Conservation (phyloP, 2,329 filamentous ascomycete genomes). For the Ascochyta pisi region DNA sequence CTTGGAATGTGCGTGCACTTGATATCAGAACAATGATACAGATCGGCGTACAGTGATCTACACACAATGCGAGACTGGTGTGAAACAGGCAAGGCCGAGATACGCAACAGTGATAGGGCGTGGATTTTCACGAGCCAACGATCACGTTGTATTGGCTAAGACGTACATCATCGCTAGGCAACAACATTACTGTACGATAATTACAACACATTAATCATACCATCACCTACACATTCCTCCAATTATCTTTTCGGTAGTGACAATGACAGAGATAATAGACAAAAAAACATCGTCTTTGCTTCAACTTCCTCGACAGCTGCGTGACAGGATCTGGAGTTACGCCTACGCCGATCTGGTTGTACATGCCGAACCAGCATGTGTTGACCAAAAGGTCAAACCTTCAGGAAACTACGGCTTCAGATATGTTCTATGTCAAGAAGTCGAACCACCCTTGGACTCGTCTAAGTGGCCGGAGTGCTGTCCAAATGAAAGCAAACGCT, state of each 20-base stretch:
- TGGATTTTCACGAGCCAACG: too few species aligned
- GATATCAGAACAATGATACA: too few species aligned
- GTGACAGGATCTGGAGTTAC: constrained; percentile 4
- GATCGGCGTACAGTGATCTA: too few species aligned
- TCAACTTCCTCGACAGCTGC: constrained; percentile 1
- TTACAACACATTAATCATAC: too few species aligned
- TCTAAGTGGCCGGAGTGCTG: constrained; percentile 1
- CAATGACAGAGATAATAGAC: not conserved
- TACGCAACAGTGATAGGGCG: too few species aligned
- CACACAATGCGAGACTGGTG: too few species aligned
- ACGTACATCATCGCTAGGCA: not conserved
- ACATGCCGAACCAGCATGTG: constrained; percentile 3
- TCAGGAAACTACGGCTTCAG: constrained; percentile 5
- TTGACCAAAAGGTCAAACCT: constrained; percentile 1
- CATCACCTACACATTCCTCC: too few species aligned
- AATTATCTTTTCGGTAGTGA: too few species aligned
- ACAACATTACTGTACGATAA: not conserved
- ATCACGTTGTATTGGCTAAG: constrained; percentile 2
- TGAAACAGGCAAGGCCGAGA: too few species aligned
- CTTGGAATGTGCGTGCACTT: too few species aligned
- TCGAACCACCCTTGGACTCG: not conserved
- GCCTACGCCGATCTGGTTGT: constrained; percentile 3
- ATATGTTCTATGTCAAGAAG: constrained; percentile 3
- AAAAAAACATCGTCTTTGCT: not conserved
- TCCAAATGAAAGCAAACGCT: not conserved